Evolutionary conservation across 306 rosid species (phyloP), one percentile per base, ranked within the genome.

Genomic region (Pyrus bretschneideri): DNA sequence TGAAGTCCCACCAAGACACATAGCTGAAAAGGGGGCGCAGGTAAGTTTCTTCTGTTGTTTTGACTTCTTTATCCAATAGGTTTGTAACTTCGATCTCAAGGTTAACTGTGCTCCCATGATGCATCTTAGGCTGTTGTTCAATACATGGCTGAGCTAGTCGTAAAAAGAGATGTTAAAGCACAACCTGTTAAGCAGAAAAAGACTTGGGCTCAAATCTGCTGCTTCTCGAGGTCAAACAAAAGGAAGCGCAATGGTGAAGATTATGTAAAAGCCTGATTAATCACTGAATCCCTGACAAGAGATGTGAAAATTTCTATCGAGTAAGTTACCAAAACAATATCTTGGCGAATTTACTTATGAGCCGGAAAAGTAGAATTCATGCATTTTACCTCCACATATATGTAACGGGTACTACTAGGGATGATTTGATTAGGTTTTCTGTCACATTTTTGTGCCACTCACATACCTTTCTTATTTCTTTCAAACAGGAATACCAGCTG

Each of bases 61-160:
- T 81, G 27, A 22, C 23, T 62, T 85, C 67, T 21, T 45, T 79
- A 45, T 60, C n/a, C 35, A 51, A 42, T 15, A 77, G 74, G 74
- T 54, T 40, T 35, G 58, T 25, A 25, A 52, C 72, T 70, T 23
- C 22, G 68, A 38, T 61, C 49, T 45, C 21, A 29, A 27, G 35
- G 67, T 77, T 67, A 38, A 79, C 70, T 65, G 60, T 78, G 40
- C 18, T 82, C 45, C 80, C 54, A 63, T 83, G 65, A 31, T 79
- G 78, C 79, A 85, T 83, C 69, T 71, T 81, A 93, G 98, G 98
- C 97, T 72, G 98, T 91, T 83, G 98, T 93, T 22, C 88, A 91
- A 76, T 93, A 85, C 89, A 89, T 93, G 97, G 84, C 83, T 38
- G 91, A 93, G 29, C 85, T 82, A 75, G 82, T 82, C 12, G 88